Evolutionary conservation across 2,329 filamentous ascomycete genomes (phyloP).

Genomic region (Hypoxylon sp.): DNA sequence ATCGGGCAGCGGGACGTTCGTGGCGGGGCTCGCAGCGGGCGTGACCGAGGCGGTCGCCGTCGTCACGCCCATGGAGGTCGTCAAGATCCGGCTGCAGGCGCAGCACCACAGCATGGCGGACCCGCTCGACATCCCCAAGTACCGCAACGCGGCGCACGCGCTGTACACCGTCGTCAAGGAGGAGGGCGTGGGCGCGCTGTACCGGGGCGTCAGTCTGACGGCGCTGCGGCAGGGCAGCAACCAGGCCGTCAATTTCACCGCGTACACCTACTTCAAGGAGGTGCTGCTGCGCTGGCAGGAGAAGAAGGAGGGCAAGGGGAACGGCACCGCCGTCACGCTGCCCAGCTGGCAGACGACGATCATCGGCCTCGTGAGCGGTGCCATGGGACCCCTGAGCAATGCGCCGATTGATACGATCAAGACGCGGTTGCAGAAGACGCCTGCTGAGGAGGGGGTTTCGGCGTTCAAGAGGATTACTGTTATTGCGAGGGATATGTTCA

Average conservation of each 20-base stretch:
- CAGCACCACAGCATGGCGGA: constrained; percentile 99
- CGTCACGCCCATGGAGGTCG: constrained; percentile 98
- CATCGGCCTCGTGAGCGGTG: constrained; percentile 91
- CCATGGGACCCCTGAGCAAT: constrained; percentile 96
- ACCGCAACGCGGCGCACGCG: constrained; percentile 89
- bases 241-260: constrained; percentile 98
- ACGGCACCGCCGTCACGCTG: constrained; percentile 64
- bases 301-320: constrained; percentile 59
- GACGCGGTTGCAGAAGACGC: constrained; percentile 92
- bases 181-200: constrained; percentile 89
- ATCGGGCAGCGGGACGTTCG: constrained; percentile 77
- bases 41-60: constrained; percentile 97
- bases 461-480: constrained; percentile 82
- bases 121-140: constrained; percentile 95
- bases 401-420: constrained; percentile 99
- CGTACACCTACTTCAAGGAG: constrained; percentile 94
- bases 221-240: constrained; percentile 95
- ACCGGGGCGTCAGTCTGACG: constrained; percentile 93
- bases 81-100: constrained; percentile 98
- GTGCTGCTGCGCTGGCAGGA: constrained; percentile 81
- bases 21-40: constrained; percentile 87
- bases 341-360: constrained; percentile 91
- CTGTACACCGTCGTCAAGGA: constrained; percentile 91
- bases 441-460: constrained; percentile 83
- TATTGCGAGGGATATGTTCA: constrained; percentile 90